Percentiles rank a stretch among this genome's conserved stretches.
phyloP scores from a whole-genome alignment of 306 rosid genomes.

The Cotoneaster glaucophyllus region DNA sequence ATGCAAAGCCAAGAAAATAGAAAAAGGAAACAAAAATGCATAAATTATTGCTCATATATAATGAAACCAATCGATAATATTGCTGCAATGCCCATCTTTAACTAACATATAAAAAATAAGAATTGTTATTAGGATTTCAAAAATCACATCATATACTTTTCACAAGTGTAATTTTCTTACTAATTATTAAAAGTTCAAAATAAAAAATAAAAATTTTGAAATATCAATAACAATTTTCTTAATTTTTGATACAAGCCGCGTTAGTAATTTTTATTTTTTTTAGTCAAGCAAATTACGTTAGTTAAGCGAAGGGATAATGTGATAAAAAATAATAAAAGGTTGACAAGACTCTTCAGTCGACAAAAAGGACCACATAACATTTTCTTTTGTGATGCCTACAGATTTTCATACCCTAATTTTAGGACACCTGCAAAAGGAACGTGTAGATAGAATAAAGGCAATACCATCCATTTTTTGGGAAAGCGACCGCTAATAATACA shows the following conservation, averaged over 20 bases:
- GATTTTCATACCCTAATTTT: background rate
- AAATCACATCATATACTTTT: too few relatives aligned
- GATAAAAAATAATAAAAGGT: conserved; percentile 23
- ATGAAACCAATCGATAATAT: background rate
- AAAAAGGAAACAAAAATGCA: too few relatives aligned
- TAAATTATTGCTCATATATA: too few relatives aligned
- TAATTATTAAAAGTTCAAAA: too few relatives aligned
- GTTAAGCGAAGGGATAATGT: conserved; percentile 6
- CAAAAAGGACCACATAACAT: conserved; percentile 48
- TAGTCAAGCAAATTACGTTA: background rate
- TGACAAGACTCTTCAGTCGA: conserved; percentile 50
- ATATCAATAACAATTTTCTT: background rate
- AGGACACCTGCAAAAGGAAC: background rate
- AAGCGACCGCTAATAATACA: background rate
- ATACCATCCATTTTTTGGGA: background rate
- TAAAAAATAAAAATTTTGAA: too few relatives aligned
- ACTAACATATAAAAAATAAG: background rate
- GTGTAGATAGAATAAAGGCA: background rate
- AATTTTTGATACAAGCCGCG: background rate
- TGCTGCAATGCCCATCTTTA: background rate
- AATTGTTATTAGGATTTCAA: too few relatives aligned
- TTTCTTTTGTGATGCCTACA: conserved; percentile 27
- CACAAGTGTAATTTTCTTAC: too few relatives aligned
- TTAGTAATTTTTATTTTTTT: too few relatives aligned
- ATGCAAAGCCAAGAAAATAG: background rate